Base-by-base conservation (phyloP, 257 asterid genomes). In the Mentha longifolia region DNA sequence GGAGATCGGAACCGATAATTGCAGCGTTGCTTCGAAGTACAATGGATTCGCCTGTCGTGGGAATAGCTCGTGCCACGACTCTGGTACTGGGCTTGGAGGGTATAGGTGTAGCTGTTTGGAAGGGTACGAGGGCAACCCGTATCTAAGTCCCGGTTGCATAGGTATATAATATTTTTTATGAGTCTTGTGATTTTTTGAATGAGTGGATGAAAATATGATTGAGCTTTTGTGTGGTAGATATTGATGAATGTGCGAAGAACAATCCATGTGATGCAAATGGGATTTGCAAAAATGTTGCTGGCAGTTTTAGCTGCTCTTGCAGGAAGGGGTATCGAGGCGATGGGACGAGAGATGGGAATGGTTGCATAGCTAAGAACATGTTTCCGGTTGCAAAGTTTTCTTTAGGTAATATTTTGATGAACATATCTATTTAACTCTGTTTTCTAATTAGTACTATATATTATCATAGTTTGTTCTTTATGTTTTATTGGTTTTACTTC, bases 111-210 rank as follows among this genome's bases (percentile, higher is more conserved):
- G 45, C 15, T 90, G 97, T 50, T 43, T 2, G 0, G 1, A 76
- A 5, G 97, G 97, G 11, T 88, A 80, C 1, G 67, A 79, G 37
- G 95, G 93, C 31, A 90, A 82, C 79, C 91, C 97, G 2, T 86
- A 88, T 61, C 73, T 86, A 0, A 61, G 66, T 39, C 76, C 82
- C 3, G 89, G 92, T 49, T 86, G 91, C 83, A 79, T 71, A 55
- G 86, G 88, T 85, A 84, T 10, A 41, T n/a, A n/a, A n/a, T n/a
- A 50, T 28, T 49, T 45, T 14, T 41, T 41, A n/a, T 13, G 10
- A 7, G 46, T 10, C 8, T 8, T 41, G 4, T 6, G 13, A 41
- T 41, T 41, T 41, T 3, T 41, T 41, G 46, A 41, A 49, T 35
- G 35, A 22, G 65, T 28, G 20, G 37, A 39, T 70, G 60, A 16